Percentiles rank a stretch among this genome's conserved stretches.
Evolutionary conservation across 1,284 basidiomycete genomes (phyloP).

Genomic region (Lentinula novae-zelandiae): DNA sequence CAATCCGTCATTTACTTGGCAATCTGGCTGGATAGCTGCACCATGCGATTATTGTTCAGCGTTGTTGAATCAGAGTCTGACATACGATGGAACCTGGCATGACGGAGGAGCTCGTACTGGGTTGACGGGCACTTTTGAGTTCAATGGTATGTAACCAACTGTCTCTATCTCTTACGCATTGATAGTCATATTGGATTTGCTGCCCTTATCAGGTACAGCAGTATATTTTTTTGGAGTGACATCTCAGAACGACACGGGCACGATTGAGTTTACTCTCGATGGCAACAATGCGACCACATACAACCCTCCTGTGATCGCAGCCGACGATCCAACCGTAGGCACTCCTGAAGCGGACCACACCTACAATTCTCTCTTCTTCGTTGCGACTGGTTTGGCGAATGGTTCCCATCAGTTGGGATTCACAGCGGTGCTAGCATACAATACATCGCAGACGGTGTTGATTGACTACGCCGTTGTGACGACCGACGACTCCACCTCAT

Average conservation of each 20-base stretch:
- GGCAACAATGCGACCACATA: background rate
- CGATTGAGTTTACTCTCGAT: constrained; percentile 1
- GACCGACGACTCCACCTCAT: background rate
- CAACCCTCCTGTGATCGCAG: background rate
- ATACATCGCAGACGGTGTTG: constrained; percentile 1
- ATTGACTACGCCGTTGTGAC: constrained; percentile 5
- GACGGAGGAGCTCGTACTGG: background rate
- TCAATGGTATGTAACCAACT: background rate
- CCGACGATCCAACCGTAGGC: background rate
- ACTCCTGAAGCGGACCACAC: background rate
- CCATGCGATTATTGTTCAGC: constrained; percentile 2
- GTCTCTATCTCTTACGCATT: background rate
- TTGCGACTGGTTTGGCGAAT: background rate
- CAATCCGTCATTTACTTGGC: background rate
- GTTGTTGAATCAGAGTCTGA: background rate
- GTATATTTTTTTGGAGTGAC: background rate
- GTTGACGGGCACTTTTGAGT: background rate
- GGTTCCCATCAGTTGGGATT: background rate
- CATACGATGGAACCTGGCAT: constrained; percentile 3
- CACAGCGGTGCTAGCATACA: background rate
- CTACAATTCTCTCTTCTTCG: background rate
- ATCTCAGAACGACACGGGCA: background rate
- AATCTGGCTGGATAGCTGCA: background rate
- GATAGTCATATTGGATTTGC: background rate
- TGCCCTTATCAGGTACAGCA: background rate